Percentiles rank a stretch among this genome's conserved stretches.
Evolutionary conservation across 2,329 filamentous ascomycete genomes (phyloP).

Genomic region (Alternaria panax): DNA sequence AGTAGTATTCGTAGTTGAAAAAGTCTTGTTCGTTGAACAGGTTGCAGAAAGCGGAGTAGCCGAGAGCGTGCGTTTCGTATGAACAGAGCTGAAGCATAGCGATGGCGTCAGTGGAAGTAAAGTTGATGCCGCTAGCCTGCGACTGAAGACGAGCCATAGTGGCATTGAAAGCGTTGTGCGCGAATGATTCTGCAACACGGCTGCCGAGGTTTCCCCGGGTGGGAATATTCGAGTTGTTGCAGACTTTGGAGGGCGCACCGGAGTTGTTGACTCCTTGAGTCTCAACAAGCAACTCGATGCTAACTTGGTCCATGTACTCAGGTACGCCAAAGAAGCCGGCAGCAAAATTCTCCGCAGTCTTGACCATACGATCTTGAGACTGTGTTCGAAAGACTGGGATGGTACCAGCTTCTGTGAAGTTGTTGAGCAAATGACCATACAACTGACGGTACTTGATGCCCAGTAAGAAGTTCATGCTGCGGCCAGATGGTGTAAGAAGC

Average conservation of each 20-base stretch:
- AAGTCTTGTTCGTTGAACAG: constrained; percentile 55
- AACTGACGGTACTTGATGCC: constrained; percentile 53
- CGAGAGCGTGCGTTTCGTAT: constrained; percentile 49
- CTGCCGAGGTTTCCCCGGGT: constrained; percentile 38
- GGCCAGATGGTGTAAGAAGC: constrained; percentile 41
- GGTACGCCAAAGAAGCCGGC: constrained; percentile 45
- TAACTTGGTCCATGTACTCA: constrained; percentile 39
- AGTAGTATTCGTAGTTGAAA: constrained; percentile 55
- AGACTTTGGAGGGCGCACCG: constrained; percentile 40
- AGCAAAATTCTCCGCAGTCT: constrained; percentile 43
- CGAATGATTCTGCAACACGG: constrained; percentile 32
- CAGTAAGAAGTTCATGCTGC: constrained; percentile 51
- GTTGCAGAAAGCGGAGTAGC: constrained; percentile 54
- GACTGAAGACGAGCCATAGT: constrained; percentile 40
- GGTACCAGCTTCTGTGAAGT: constrained; percentile 49
- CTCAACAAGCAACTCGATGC: constrained; percentile 42
- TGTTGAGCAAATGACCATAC: constrained; percentile 55
- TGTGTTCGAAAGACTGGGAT: constrained; percentile 50
- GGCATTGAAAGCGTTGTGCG: constrained; percentile 37
- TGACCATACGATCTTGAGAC: constrained; percentile 44
- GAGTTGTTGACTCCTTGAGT: constrained; percentile 36
- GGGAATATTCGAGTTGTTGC: constrained; percentile 40
- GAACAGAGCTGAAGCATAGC: constrained; percentile 52
- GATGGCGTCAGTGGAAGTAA: constrained; percentile 47
- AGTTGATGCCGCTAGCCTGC: constrained; percentile 34